Conservation (phyloP, 2,329 filamentous ascomycete species). For the Xylariomycetidae sp. region DNA sequence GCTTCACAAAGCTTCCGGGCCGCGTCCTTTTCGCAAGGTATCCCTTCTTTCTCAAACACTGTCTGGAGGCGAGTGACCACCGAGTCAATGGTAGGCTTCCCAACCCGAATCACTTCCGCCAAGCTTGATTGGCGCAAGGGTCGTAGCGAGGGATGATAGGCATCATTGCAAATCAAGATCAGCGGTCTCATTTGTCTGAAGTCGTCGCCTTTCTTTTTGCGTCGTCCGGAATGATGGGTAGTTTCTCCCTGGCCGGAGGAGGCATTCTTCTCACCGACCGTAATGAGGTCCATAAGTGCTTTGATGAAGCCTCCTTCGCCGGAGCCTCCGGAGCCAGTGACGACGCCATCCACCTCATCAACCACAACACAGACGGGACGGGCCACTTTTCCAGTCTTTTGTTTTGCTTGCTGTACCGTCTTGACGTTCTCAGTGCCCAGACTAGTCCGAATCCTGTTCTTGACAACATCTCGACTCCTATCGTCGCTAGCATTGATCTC, state of each 20-base stretch:
- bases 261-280: slow-evolving; percentile 78
- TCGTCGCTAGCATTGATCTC: slow-evolving; percentile 99
- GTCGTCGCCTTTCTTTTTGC: slow-evolving; percentile 74
- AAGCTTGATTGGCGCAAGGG: slow-evolving; percentile 79
- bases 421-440: slow-evolving; percentile 93
- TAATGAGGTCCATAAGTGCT: slow-evolving; percentile 84
- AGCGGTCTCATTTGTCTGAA: slow-evolving; percentile 85
- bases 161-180: slow-evolving; percentile 94
- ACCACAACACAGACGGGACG: slow-evolving; percentile 90
- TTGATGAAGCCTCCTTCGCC: slow-evolving; percentile 95
- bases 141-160: slow-evolving; percentile 85
- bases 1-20: slow-evolving; percentile 80
- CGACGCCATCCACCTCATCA: slow-evolving; percentile 94
- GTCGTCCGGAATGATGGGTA: slow-evolving; percentile 31
- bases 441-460: slow-evolving; percentile 83
- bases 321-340: slow-evolving; percentile 68
- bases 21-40: slow-evolving; percentile 83
- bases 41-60: slow-evolving; percentile 85
- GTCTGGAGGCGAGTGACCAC: slow-evolving; percentile 75
- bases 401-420: slow-evolving; percentile 57
- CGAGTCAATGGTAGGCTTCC: slow-evolving; percentile 81
- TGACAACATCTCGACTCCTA: slow-evolving; percentile 82
- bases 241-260: slow-evolving; percentile 25
- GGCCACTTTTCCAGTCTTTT: slow-evolving; percentile 59
- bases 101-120: slow-evolving; percentile 87